A percentile compares a stretch with the other conserved stretches of the same genome.
Conservation (phyloP, 139 green algal species). For the Dunaliella sp. region DNA sequence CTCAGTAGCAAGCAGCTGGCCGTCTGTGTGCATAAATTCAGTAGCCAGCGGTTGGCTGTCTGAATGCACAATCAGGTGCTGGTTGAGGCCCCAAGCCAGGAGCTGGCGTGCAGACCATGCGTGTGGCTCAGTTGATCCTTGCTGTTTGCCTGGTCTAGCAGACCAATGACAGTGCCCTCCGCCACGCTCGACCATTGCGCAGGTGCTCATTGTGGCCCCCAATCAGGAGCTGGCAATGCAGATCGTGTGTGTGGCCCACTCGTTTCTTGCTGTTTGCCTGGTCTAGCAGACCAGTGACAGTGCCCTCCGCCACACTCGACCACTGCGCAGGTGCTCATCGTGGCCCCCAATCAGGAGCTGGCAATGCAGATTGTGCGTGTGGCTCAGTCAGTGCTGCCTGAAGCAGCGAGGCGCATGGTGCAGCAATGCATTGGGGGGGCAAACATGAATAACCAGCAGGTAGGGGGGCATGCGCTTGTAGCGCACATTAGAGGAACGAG, state of each 20-base stretch:
- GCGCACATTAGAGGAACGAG: too few species aligned
- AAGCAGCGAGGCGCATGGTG: conserved; percentile 57
- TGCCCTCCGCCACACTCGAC: background rate
- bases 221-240: conserved; percentile 78
- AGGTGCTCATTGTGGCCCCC: conserved; percentile 82
- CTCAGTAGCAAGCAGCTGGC: too few species aligned
- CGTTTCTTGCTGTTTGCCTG: background rate
- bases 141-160: background rate
- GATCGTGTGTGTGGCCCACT: background rate
- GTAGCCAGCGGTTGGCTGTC: too few species aligned
- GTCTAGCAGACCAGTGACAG: background rate
- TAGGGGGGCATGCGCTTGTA: background rate
- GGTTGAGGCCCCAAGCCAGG: conserved; percentile 81
- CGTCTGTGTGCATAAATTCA: too few species aligned
- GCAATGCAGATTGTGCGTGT: conserved; percentile 91
- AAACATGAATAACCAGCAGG: conserved; percentile 72
- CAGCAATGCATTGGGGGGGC: conserved; percentile 95
- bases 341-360: conserved; percentile 89
- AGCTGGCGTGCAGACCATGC: conserved; percentile 62
- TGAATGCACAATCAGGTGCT: too few species aligned
- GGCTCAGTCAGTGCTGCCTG: conserved; percentile 67
- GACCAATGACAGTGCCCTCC: background rate
- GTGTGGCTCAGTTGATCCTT: background rate
- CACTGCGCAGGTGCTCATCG: conserved; percentile 65
- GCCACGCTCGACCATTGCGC: conserved; percentile 20